Conservation (phyloP, 2,329 filamentous ascomycete genomes). For the Teratosphaeria destructans region DNA sequence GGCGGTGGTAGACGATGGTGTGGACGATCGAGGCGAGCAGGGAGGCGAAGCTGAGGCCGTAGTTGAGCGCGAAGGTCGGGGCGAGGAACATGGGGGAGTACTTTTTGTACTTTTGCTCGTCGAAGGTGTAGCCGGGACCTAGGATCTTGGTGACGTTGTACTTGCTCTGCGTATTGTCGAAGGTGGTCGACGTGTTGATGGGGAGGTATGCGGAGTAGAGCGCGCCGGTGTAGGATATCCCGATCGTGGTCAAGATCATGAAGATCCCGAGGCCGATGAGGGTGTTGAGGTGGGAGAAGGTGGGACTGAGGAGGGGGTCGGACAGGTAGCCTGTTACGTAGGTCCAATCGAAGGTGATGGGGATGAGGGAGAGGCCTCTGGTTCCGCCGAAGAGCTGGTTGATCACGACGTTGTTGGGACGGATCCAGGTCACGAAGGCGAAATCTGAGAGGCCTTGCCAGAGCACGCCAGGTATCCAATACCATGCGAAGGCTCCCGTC, state of each 20-base stretch:
- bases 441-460: slow-evolving; percentile 82
- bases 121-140: slow-evolving; percentile 27
- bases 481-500: slow-evolving; percentile 62
- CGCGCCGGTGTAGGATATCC: slow-evolving; percentile 45
- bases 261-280: slow-evolving; percentile 35
- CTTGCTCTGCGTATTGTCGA: slow-evolving; percentile 69
- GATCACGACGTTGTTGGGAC: slow-evolving; percentile 73
- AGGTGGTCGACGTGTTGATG: slow-evolving; percentile 72
- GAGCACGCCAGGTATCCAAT: slow-evolving; percentile 68
- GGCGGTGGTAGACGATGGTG: slow-evolving; percentile 25
- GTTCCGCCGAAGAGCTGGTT: slow-evolving; percentile 82
- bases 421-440: slow-evolving; percentile 81
- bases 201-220: slow-evolving; percentile 75
- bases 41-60: slow-evolving; percentile 28
- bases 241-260: slow-evolving; percentile 35
- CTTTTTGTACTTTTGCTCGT: slow-evolving; percentile 27
- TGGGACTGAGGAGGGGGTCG: slow-evolving; percentile 44
- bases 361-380: slow-evolving; percentile 72
- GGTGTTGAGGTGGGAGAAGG: slow-evolving; percentile 32
- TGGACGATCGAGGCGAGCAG: slow-evolving; percentile 28
- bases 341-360: slow-evolving; percentile 83
- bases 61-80: slow-evolving; percentile 29
- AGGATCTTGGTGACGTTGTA: slow-evolving; percentile 77
- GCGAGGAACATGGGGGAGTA: slow-evolving; percentile 31
- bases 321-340: slow-evolving; percentile 73